Conservation (phyloP, 805 yeast species). For the Monosporozyma servazzii region DNA sequence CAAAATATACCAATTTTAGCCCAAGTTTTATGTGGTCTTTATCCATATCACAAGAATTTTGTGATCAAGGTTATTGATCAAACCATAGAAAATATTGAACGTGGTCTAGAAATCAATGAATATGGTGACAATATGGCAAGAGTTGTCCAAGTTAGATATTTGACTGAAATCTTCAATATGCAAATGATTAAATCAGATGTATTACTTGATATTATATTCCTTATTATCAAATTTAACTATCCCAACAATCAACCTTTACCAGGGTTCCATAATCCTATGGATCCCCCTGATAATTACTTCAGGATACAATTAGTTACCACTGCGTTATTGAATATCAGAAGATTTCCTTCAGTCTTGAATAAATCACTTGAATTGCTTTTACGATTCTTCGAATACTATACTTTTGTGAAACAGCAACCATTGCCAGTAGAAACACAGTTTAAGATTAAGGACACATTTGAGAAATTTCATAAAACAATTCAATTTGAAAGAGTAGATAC, state of each 20-base stretch:
- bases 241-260: conserved; percentile 47
- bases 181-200: conserved; percentile 39
- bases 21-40: conserved; percentile 33
- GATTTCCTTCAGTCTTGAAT: conserved; percentile 11
- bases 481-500: conserved; percentile 31
- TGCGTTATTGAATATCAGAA: conserved; percentile 31
- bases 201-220: conserved; percentile 44
- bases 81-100: conserved; percentile 49
- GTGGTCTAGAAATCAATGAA: conserved; percentile 59
- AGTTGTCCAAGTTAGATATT: conserved; percentile 49
- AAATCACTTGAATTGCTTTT: conserved; percentile 35
- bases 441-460: conserved; percentile 39
- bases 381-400: conserved; percentile 62
- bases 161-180: conserved; percentile 48
- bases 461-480: conserved; percentile 8
- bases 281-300: conserved; percentile 60
- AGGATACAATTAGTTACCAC: conserved; percentile 49
- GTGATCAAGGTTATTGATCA: conserved; percentile 47
- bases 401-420: conserved; percentile 50
- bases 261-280: conserved; percentile 36
- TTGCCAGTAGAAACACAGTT: conserved; percentile 56
- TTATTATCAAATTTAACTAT: conserved; percentile 58
- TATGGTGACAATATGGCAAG: conserved; percentile 51
- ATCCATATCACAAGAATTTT: conserved; percentile 33
- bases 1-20: conserved; percentile 47